These are phyloP conservation scores for Maudiozyma saulgeensis DNA, from an alignment of 805 yeast genomes.

Conservation along the genomic window DNA sequence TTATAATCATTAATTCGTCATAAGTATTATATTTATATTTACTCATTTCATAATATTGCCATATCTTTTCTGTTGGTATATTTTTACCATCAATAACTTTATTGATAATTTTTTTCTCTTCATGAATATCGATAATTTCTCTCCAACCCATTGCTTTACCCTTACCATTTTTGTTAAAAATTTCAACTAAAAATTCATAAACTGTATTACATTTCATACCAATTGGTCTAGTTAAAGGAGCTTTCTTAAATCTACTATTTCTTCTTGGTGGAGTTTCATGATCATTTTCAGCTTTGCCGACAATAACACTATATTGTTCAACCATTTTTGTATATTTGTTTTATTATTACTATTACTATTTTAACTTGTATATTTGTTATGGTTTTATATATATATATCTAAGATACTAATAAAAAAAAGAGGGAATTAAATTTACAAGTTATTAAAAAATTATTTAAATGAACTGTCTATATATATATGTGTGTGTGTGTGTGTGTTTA, in stretches of 20 bases:
- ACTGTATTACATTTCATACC: conserved; percentile 59
- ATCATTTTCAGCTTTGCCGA: conserved; percentile 53
- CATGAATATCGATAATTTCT: conserved; percentile 60
- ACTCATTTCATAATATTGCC: conserved; percentile 77
- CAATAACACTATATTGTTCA: conserved; percentile 39
- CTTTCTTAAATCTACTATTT: conserved; percentile 35
- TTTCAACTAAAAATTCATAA: conserved; percentile 59
- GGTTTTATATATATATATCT: neutral
- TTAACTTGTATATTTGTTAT: neutral
- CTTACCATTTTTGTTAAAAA: conserved; percentile 45
- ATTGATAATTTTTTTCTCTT: conserved; percentile 63
- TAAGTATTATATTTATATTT: conserved; percentile 60
- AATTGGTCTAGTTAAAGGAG: conserved; percentile 47
- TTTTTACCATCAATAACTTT: conserved; percentile 74
- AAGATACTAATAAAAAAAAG: no score
- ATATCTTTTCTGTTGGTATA: conserved; percentile 64
- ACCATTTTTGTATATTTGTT: neutral
- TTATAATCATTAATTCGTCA: conserved; percentile 41
- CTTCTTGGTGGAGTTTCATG: conserved; percentile 83
- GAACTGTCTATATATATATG: no score
- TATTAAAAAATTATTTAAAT: no score
- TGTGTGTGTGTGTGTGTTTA: no score
- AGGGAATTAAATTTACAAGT: no score
- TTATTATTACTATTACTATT: neutral
- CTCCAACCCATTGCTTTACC: conserved; percentile 68